A percentile compares a stretch with the other conserved stretches of the same genome.
phyloP scores from a whole-genome alignment of 2,329 filamentous ascomycete species.

The Chalaropsis thielavioides region DNA sequence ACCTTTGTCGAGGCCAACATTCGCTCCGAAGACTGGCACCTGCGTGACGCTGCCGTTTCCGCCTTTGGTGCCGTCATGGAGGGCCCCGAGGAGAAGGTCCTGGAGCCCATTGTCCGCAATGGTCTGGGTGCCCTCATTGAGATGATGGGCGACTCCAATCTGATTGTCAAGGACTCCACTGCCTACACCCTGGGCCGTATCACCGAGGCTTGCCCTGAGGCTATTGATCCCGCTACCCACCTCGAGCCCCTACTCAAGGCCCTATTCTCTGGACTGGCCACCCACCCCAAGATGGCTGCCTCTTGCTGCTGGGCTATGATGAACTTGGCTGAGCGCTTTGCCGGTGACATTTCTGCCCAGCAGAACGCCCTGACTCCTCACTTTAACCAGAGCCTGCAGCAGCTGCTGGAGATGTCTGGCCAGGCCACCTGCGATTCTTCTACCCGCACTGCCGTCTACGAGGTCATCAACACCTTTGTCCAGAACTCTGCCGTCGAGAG shows the following conservation, averaged over 20 bases:
- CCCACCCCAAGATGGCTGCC: conserved; percentile 89
- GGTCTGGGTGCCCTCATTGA: conserved; percentile 80
- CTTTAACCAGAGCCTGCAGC: conserved; percentile 83
- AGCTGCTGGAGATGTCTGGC: conserved; percentile 73
- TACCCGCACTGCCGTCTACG: conserved; percentile 88
- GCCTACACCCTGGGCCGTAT: conserved; percentile 93
- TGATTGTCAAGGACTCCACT: conserved; percentile 90
- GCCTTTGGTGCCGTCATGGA: conserved; percentile 99
- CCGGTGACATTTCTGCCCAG: conserved; percentile 62
- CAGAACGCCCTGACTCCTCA: conserved; percentile 78
- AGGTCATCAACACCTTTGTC: conserved; percentile 90
- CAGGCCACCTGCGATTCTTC: conserved; percentile 70
- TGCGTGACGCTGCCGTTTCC: conserved; percentile 87
- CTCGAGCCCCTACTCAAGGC: conserved; percentile 74
- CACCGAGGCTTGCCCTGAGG: conserved; percentile 80
- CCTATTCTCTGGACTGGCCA: conserved; percentile 77
- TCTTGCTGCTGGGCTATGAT: conserved; percentile 99
- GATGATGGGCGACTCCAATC: conserved; percentile 77
- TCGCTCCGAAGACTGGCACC: conserved; percentile 83
- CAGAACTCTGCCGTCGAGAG: conserved; percentile 81
- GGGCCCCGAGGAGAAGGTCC: conserved; percentile 79
- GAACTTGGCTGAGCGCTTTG: conserved; percentile 93
- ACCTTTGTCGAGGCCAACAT: conserved; percentile 85
- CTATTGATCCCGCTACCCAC: conserved; percentile 73
- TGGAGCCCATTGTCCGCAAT: conserved; percentile 91